These are phyloP conservation scores for Fusarium sp. DNA, from an alignment of 2,329 filamentous ascomycete species.

Conservation along the genomic window DNA sequence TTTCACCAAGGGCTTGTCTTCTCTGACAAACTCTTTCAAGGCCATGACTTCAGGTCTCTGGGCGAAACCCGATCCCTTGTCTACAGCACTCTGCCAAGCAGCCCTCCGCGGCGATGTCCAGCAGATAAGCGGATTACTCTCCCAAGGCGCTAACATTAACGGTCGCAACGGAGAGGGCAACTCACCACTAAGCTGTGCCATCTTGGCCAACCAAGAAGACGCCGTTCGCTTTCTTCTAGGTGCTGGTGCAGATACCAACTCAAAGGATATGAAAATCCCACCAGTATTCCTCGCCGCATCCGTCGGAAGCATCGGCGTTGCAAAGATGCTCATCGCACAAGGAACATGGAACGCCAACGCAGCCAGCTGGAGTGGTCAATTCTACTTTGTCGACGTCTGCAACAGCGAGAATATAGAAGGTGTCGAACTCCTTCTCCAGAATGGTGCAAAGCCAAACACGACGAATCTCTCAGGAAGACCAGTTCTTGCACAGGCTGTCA, in stretches of 20 bases:
- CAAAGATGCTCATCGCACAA: slow-evolving; percentile 44
- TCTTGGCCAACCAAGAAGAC: slow-evolving; percentile 47
- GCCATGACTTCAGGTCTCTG: slow-evolving; percentile 49
- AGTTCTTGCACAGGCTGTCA: slow-evolving; percentile 45
- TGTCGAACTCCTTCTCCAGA: slow-evolving; percentile 46
- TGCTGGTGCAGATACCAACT: slow-evolving; percentile 46
- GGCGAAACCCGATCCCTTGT: slow-evolving; percentile 52
- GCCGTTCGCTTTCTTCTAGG: slow-evolving; percentile 50
- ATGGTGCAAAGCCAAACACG: slow-evolving; percentile 47
- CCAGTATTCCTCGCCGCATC: slow-evolving; percentile 51
- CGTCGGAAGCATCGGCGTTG: slow-evolving; percentile 45
- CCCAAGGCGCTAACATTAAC: slow-evolving; percentile 52
- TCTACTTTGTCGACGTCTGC: slow-evolving; percentile 48
- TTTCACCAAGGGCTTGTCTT: slow-evolving; percentile 43
- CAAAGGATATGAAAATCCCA: slow-evolving; percentile 44
- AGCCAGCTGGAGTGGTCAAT: slow-evolving; percentile 44
- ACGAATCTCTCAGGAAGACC: slow-evolving; percentile 43
- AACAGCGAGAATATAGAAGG: slow-evolving; percentile 42
- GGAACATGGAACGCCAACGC: slow-evolving; percentile 49
- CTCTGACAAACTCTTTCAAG: slow-evolving; percentile 50
- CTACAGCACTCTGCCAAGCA: slow-evolving; percentile 52
- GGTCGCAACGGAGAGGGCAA: slow-evolving; percentile 52
- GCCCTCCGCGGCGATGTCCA: slow-evolving; percentile 48
- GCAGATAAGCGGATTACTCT: slow-evolving; percentile 49
- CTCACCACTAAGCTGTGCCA: slow-evolving; percentile 51